phyloP scores from a whole-genome alignment of 352 stramenopile genomes.

The Thalassiosira oceanica region DNA sequence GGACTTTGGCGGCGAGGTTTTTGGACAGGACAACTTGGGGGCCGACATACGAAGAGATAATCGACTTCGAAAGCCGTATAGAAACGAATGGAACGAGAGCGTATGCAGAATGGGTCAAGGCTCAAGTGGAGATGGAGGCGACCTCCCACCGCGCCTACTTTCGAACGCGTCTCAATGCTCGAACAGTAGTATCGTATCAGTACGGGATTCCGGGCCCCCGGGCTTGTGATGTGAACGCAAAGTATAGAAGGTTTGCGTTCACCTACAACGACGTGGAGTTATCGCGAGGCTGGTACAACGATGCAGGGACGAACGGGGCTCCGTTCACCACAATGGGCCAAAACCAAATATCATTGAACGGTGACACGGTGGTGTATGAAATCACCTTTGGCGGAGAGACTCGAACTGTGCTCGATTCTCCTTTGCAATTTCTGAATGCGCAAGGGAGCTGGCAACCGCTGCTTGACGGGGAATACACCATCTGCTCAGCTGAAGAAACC shows the following conservation, averaged over 20 bases:
- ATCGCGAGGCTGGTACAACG: neutral
- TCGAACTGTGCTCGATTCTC: conserved; percentile 16
- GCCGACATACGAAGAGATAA: conserved; percentile 2
- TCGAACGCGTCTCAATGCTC: conserved; percentile 9
- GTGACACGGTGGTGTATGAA: too few species aligned
- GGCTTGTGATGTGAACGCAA: conserved; percentile 12
- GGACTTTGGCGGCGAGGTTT: neutral
- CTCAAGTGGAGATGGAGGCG: neutral
- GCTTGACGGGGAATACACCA: conserved; percentile 23
- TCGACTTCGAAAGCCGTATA: neutral
- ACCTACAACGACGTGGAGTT: conserved; percentile 20
- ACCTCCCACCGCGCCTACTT: conserved; percentile 27
- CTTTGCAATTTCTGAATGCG: conserved; percentile 12
- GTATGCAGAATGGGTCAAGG: conserved; percentile 4
- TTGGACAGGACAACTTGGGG: conserved; percentile 3
- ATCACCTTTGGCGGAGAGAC: conserved; percentile 33
- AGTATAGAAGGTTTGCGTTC: conserved; percentile 34
- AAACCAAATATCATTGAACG: too few species aligned
- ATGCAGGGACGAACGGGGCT: conserved; percentile 7
- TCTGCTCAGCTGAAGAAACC: conserved; percentile 29
- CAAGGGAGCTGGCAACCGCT: neutral
- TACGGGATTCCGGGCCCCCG: conserved; percentile 13
- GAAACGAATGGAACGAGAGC: neutral
- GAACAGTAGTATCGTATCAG: conserved; percentile 21
- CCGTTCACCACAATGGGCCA: conserved; percentile 21